Evolutionary conservation across 2,329 filamentous ascomycete species (phyloP).

Genomic region (Graphilbum sp.): DNA sequence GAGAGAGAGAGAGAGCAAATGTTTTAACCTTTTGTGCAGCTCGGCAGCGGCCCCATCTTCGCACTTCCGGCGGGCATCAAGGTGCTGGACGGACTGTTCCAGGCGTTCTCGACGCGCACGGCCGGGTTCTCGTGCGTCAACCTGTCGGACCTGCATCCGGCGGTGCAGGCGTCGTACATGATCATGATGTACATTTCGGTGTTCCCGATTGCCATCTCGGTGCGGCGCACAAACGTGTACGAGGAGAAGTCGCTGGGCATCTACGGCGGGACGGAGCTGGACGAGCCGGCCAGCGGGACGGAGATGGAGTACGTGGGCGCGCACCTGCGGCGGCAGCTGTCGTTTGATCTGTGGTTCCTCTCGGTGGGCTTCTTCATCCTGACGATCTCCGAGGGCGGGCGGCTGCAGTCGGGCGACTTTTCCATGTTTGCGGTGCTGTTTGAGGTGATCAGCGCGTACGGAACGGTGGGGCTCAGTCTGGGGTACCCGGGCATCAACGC

Average conservation of each 20-base stretch:
- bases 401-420: constrained; percentile 47
- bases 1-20: neutral
- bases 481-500: constrained; percentile 64
- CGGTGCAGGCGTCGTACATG: constrained; percentile 83
- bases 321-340: constrained; percentile 83
- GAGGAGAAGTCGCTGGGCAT: constrained; percentile 78
- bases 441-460: constrained; percentile 80
- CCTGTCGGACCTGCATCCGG: constrained; percentile 64
- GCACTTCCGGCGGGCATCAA: constrained; percentile 55
- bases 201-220: constrained; percentile 89
- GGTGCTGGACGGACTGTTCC: constrained; percentile 76
- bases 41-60: constrained; percentile 55
- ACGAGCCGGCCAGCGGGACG: constrained; percentile 32
- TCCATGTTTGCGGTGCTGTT: constrained; percentile 59
- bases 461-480: constrained; percentile 81
- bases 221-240: constrained; percentile 90
- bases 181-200: constrained; percentile 99
- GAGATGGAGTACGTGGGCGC: constrained; percentile 74
- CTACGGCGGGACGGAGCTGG: constrained; percentile 35
- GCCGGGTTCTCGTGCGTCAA: constrained; percentile 79
- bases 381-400: constrained; percentile 65
- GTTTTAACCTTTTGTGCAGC: too few species aligned
- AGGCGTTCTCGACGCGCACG: constrained; percentile 76
- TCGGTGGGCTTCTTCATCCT: constrained; percentile 90
- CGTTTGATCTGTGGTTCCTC: constrained; percentile 96